These are phyloP conservation scores for Teratosphaeriaceae sp. DNA, from an alignment of 2,329 filamentous ascomycete species.

Conservation along the genomic window DNA sequence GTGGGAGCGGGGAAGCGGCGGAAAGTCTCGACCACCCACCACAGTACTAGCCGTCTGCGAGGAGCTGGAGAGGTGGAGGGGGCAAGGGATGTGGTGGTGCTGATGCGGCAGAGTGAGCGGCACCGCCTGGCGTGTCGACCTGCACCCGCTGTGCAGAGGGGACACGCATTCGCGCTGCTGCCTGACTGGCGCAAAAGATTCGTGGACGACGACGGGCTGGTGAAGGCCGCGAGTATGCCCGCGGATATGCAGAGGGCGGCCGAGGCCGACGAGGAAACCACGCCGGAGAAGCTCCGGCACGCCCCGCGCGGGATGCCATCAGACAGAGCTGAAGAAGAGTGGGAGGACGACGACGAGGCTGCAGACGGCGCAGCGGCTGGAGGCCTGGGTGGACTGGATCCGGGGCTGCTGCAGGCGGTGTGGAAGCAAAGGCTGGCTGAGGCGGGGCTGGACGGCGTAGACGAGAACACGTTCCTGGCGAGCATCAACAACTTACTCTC, in stretches of 20 bases:
- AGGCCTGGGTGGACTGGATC: constrained; percentile 27
- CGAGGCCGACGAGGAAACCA: constrained; percentile 14
- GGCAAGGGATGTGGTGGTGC: constrained; percentile 19
- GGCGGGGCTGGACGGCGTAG: constrained; percentile 32
- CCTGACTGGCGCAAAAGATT: constrained; percentile 40
- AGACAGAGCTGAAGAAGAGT: constrained; percentile 10
- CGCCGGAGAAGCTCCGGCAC: constrained; percentile 9
- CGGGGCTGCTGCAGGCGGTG: constrained; percentile 31
- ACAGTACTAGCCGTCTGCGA: neutral
- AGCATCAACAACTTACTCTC: constrained; percentile 40
- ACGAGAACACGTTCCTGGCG: constrained; percentile 36
- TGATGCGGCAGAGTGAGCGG: constrained; percentile 14
- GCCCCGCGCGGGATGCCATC: constrained; percentile 5
- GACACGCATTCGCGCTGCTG: constrained; percentile 34
- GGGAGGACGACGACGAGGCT: constrained; percentile 15
- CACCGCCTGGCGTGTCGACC: constrained; percentile 5
- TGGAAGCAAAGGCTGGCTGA: constrained; percentile 25
- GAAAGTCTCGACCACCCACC: constrained; percentile 20
- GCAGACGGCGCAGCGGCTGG: constrained; percentile 16
- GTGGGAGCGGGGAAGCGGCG: constrained; percentile 15
- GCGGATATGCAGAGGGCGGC: constrained; percentile 25
- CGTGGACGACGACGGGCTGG: constrained; percentile 18
- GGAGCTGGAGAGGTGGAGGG: constrained; percentile 5
- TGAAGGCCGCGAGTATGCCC: constrained; percentile 20
- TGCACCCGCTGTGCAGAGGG: constrained; percentile 18